Conservation (phyloP, 495 filamentous ascomycete species). For the Xanthoparmelia taractica region DNA sequence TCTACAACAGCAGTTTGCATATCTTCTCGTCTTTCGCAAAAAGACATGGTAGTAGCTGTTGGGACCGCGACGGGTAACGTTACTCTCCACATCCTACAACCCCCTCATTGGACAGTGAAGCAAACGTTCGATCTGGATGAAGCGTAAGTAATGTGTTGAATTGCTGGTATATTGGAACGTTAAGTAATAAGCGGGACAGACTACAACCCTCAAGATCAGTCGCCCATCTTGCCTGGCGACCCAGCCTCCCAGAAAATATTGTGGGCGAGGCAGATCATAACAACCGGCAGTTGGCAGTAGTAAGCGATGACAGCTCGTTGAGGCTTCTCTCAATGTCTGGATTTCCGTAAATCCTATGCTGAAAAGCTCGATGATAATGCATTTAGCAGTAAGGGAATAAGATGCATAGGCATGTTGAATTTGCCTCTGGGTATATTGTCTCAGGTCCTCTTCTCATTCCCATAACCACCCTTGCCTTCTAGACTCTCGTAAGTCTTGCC, state of each 20-base stretch:
- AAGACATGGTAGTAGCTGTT: conserved; percentile 51
- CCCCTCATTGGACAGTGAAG: conserved; percentile 39
- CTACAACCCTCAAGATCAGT: conserved; percentile 63
- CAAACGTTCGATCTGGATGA: conserved; percentile 28
- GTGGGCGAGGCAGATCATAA: conserved; percentile 17
- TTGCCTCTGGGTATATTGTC: conserved; percentile 1
- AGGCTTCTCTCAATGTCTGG: conserved; percentile 56
- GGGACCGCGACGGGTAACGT: conserved; percentile 50
- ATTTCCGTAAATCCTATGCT: background rate
- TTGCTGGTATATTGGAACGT: conserved; percentile 1
- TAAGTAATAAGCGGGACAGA: conserved; percentile 33
- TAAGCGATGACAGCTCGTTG: conserved; percentile 75
- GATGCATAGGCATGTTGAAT: conserved; percentile 18
- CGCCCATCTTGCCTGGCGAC: conserved; percentile 70
- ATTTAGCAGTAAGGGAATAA: too few relatives aligned
- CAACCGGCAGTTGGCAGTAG: conserved; percentile 58
- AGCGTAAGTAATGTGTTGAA: conserved; percentile 10
- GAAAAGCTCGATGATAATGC: background rate
- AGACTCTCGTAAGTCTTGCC: conserved; percentile 60
- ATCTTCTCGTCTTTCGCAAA: conserved; percentile 33
- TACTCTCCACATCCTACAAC: conserved; percentile 35
- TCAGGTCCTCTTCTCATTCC: conserved; percentile 54
- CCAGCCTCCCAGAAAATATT: conserved; percentile 29
- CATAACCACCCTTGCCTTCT: conserved; percentile 74
- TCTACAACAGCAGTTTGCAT: conserved; percentile 77